Conservation (phyloP, 306 rosid species). For the Cicer chorassanicum region DNA sequence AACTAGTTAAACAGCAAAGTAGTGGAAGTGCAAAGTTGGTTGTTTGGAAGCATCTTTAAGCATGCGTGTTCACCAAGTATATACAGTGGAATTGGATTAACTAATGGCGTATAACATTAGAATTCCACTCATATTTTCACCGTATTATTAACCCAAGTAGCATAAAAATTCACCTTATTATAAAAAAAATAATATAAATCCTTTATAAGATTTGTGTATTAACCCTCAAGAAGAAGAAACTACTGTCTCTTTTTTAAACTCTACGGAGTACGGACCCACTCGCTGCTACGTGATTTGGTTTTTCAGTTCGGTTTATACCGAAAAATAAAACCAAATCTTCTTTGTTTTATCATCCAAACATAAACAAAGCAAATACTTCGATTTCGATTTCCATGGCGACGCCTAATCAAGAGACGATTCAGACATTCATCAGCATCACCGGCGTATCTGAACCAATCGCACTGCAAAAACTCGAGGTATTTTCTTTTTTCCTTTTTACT, state of each 20-base stretch:
- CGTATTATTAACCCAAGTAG: background rate
- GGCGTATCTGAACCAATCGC: slow-evolving; percentile 73
- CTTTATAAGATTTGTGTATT: background rate
- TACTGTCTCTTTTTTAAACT: slow-evolving; percentile 3
- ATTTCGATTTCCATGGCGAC: slow-evolving; percentile 69
- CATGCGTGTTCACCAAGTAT: slow-evolving; percentile 13
- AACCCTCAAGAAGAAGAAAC: slow-evolving; percentile 9
- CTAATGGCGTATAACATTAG: background rate
- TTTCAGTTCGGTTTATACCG: background rate
- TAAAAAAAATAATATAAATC: background rate
- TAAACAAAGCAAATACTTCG: background rate
- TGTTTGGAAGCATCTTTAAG: background rate
- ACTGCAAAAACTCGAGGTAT: slow-evolving; percentile 69
- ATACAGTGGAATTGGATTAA: background rate
- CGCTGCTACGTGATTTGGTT: background rate
- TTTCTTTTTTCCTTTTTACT: background rate
- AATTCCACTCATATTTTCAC: background rate
- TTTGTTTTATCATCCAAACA: background rate
- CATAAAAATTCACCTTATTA: background rate
- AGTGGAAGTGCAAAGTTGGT: background rate
- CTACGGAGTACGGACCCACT: slow-evolving; percentile 3
- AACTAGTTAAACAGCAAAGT: background rate
- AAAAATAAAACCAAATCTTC: background rate
- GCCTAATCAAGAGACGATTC: slow-evolving; percentile 80
- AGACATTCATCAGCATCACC: slow-evolving; percentile 77